Base-by-base conservation (phyloP, 805 yeast species). In the Candida insectorum region DNA sequence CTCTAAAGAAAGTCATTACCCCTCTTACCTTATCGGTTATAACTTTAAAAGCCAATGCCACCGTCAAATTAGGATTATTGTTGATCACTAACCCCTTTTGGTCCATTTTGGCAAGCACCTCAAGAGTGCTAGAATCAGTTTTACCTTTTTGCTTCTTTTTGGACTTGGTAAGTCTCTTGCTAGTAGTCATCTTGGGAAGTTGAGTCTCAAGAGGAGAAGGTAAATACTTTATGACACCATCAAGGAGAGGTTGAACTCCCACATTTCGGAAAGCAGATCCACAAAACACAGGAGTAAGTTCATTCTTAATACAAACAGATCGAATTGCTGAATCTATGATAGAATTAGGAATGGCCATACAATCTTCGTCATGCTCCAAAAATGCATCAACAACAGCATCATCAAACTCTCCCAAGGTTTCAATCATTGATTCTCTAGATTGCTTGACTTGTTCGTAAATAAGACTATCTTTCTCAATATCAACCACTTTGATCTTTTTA, bases 231-330 rank as follows among this genome's bases (percentile, higher is more conserved):
- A 78, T 73, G 9, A 89, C 73, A 0, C 94, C 89, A 57, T 91
- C 97, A 58, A 93, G 60, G 30, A 93, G 62, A 1, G 97, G 96
- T 54, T 93, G 97, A 2, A 93, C 95, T 16, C 98, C 98, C 28
- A 91, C 84, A 54, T 91, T 91, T 45, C 71, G 75, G 60, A 91
- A 93, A 34, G 96, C 84, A 2, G 97, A 85, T 9, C 98, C 98
- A 58, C 97, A 88, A 23, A 89, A 60, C 0, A 93, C 85, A 0
- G 98, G 97, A 0, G 81, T 73, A 1, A 85, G 69, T 24, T 62
- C 56, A 30, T 73, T 71, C 1, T 56, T 54, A 5, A 86, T 43
- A 0, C 96, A 85, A 2, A 84, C 78, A 16, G 60, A 62, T 32
- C 85, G 65, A 6, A 93, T 69, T 0, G 95, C 81, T 11, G 52